Evolutionary conservation across 2,329 filamentous ascomycete genomes (phyloP).

Genomic region (Phymatotrichopsis omnivora): DNA sequence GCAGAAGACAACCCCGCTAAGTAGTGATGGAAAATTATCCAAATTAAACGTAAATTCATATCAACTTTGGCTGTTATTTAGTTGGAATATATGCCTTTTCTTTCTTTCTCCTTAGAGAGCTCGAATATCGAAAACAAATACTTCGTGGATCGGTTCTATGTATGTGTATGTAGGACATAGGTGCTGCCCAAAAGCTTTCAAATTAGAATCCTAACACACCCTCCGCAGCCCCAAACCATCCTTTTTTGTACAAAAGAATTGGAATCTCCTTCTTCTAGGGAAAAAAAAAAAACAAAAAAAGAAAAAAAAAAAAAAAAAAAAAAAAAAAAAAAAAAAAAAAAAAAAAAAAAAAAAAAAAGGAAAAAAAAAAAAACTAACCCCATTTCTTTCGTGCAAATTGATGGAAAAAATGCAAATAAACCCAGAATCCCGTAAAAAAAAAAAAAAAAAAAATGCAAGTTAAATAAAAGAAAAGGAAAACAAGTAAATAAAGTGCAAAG

Average conservation of each 20-base stretch:
- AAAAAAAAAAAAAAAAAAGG: slow-evolving; percentile 7
- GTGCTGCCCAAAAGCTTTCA: neutral
- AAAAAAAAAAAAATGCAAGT: slow-evolving; percentile 7
- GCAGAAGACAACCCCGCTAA: slow-evolving; percentile 8
- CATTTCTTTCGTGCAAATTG: neutral
- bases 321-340: slow-evolving; percentile 6
- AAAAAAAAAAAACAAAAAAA: slow-evolving; percentile 1
- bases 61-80: too few species aligned
- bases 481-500: too few species aligned
- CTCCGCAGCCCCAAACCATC: neutral
- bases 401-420: slow-evolving; percentile 5
- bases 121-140: too few species aligned
- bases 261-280: slow-evolving; percentile 1
- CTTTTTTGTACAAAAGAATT: neutral
- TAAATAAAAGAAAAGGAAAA: slow-evolving; percentile 13
- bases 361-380: slow-evolving; percentile 8
- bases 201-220: neutral
- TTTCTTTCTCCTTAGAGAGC: too few species aligned
- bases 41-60: too few species aligned
- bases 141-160: too few species aligned
- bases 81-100: too few species aligned
- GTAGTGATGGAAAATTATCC: neutral
- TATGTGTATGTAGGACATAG: too few species aligned
- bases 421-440: slow-evolving; percentile 1
- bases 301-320: slow-evolving; percentile 8